phyloP scores from a whole-genome alignment of 2,329 filamentous ascomycete genomes.

The Aspergillus intermedius region DNA sequence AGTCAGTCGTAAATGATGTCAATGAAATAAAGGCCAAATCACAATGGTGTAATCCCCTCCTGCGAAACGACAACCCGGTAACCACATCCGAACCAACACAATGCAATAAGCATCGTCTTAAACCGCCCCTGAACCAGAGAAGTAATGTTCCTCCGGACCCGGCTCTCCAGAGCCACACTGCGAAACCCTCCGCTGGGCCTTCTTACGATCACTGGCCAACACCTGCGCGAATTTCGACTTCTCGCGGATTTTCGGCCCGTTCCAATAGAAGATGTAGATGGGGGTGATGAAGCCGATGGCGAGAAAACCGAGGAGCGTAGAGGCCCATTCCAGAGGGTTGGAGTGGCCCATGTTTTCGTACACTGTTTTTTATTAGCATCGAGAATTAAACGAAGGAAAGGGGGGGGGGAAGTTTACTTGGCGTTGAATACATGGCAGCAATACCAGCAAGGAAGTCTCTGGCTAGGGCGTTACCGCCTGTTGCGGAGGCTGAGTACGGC shows the following conservation, averaged over 20 bases:
- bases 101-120: too few species aligned
- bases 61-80: too few species aligned
- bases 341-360: conserved; percentile 45
- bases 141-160: conserved; percentile 19
- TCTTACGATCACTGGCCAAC: conserved; percentile 41
- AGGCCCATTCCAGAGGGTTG: conserved; percentile 50
- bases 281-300: conserved; percentile 55
- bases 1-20: too few species aligned
- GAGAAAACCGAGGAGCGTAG: conserved; percentile 55
- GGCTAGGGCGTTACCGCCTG: conserved; percentile 59
- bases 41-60: too few species aligned
- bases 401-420: conserved; percentile 29
- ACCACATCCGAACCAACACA: too few species aligned
- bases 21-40: too few species aligned
- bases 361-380: conserved; percentile 22
- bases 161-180: conserved; percentile 20
- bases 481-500: conserved; percentile 57
- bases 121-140: neutral
- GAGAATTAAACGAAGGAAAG: neutral
- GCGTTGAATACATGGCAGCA: conserved; percentile 52
- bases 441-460: conserved; percentile 59
- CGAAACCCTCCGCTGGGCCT: conserved; percentile 17
- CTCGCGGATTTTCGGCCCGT: conserved; percentile 52
- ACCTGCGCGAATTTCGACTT: conserved; percentile 58
- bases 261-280: conserved; percentile 61